Base-by-base conservation (phyloP, 805 yeast genomes). In the Yamadazyma olivae region DNA sequence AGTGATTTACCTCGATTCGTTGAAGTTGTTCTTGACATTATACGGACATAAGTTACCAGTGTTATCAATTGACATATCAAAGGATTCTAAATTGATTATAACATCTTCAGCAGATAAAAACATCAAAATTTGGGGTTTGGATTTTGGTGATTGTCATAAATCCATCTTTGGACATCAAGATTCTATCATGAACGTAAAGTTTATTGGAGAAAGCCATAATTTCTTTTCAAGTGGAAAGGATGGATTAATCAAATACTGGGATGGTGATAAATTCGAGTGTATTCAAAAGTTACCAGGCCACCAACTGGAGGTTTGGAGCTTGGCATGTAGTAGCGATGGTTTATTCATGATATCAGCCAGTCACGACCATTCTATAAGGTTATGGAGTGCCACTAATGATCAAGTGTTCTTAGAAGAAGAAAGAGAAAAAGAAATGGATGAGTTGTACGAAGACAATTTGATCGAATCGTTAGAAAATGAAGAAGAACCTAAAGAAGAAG, bases 11-110 rank as follows among this genome's bases (percentile, higher is more conserved):
- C 69, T 81, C 35, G 98, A 91, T 54, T 70, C 95, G 10, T 71
- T 90, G 57, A 93, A 91, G 62, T 83, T 93, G 53, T 93, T 75
- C 62, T 69, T 93, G 45, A 86, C 91, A 52, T 69, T 93, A 41
- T 93, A 93, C 53, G 99, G 99, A 26, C 99, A 93, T 61, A 93
- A 91, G 56, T 73, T 93, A 43, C 99, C 99, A 0, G 99, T 93
- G 2, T 69, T 93, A 36, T 83, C 96, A 3, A 77, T 93, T 47
- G 99, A 93, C 56, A 89, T 93, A 29, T 86, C 98, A 1, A 71
- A 60, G 48, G 99, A 93, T 59, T 81, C 91, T 25, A 91, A 93
- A 59, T 58, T 93, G 48, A 74, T 93, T 43, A 79, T 91, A 36
- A 87, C 98, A 0, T 86, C 96, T 3, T 88, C 97, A 1, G 99